phyloP scores from a whole-genome alignment of 108 stramenopile species.

The Halocafeteria seosinensis region DNA sequence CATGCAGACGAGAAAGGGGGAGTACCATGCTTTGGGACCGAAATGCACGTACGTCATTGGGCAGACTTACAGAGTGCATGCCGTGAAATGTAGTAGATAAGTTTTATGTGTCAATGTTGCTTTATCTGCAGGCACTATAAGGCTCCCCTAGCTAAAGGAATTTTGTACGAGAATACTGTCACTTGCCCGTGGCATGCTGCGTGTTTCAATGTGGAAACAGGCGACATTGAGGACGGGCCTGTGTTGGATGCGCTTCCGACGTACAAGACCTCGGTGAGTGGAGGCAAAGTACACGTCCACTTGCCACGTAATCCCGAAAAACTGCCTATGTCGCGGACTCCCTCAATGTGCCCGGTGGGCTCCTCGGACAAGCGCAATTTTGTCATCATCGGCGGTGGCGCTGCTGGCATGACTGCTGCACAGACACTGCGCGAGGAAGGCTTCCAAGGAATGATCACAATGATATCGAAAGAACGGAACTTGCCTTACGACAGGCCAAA shows the following conservation, averaged over 20 bases:
- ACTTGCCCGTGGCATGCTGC: not conserved
- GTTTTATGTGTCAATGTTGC: not conserved
- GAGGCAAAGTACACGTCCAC: not conserved
- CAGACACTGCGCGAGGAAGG: not conserved
- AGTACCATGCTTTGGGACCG: not conserved
- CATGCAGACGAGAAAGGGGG: not conserved
- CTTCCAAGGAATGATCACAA: not conserved
- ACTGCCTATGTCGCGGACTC: not conserved
- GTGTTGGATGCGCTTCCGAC: not conserved
- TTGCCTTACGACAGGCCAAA: not conserved
- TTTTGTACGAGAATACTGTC: not conserved
- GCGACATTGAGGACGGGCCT: constrained; percentile 4
- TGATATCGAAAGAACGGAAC: not conserved
- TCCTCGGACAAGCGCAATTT: not conserved
- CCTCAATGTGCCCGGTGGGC: not conserved
- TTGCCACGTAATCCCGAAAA: not conserved
- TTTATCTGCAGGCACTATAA: not conserved
- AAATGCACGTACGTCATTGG: not conserved
- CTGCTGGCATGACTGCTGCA: not conserved
- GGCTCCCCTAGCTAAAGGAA: not conserved
- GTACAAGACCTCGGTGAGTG: not conserved
- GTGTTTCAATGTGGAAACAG: not conserved
- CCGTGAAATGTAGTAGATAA: not conserved
- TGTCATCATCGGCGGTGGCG: not conserved
- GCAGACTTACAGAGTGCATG: not conserved